A percentile compares a stretch with the other conserved stretches of the same genome.
phyloP scores from a whole-genome alignment of 352 stramenopile genomes.

The Globisporangium acanthophoron region DNA sequence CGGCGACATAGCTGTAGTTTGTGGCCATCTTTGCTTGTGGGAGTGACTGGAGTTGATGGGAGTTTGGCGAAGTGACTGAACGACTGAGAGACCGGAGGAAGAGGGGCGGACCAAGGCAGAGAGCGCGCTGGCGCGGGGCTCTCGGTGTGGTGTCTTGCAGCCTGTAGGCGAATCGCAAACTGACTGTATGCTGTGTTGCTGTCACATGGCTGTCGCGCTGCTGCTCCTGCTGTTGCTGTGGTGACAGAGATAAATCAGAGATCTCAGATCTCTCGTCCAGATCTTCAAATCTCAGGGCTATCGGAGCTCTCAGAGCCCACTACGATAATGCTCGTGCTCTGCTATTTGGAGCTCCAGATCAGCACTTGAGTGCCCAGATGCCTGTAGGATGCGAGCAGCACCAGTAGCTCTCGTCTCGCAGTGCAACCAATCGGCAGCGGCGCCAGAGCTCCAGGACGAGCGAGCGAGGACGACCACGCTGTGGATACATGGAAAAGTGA shows the following conservation, averaged over 20 bases:
- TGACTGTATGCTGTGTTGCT: constrained; percentile 16
- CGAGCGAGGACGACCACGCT: background rate
- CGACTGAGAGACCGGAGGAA: background rate
- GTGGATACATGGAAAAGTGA: background rate
- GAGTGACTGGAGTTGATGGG: constrained; percentile 1
- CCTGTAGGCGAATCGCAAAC: constrained; percentile 46
- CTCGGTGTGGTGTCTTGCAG: constrained; percentile 9
- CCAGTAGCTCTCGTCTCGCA: too few relatives aligned
- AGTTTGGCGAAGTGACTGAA: constrained; percentile 9
- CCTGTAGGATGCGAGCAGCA: too few relatives aligned
- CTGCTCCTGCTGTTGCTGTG: constrained; percentile 13
- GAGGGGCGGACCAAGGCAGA: background rate
- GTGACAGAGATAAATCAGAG: background rate
- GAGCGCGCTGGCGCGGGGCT: background rate
- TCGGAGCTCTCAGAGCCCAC: too few relatives aligned
- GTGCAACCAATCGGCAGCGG: background rate
- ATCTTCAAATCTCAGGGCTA: too few relatives aligned
- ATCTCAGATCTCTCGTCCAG: too few relatives aligned
- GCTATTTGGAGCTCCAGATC: too few relatives aligned
- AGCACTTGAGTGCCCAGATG: too few relatives aligned
- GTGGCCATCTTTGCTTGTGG: constrained; percentile 31
- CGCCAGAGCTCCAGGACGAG: background rate
- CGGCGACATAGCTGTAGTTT: constrained; percentile 22
- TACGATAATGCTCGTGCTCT: too few relatives aligned
- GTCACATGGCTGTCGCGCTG: constrained; percentile 19